Percentiles rank a stretch among this genome's conserved stretches.
These are phyloP conservation scores for Myotisia sp. DNA, from an alignment of 2,329 filamentous ascomycete species.

Conservation along the genomic window DNA sequence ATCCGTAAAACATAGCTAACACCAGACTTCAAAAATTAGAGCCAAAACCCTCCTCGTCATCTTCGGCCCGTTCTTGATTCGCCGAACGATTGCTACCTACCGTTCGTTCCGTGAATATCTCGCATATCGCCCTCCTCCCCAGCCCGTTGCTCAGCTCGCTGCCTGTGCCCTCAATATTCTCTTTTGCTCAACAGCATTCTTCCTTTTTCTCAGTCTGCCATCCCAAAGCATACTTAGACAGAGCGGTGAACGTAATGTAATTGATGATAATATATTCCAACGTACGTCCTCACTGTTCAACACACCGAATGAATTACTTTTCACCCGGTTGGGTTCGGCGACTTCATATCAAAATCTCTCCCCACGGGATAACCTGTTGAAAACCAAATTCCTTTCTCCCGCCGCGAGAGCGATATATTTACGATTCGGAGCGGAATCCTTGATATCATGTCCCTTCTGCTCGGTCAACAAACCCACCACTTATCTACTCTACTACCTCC, in stretches of 20 bases:
- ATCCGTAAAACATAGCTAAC: not conserved
- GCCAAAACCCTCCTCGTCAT: slow-evolving; percentile 31
- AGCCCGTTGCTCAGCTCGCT: slow-evolving; percentile 23
- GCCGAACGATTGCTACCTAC: slow-evolving; percentile 26
- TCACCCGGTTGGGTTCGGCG: slow-evolving; percentile 36
- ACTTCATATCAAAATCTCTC: slow-evolving; percentile 24
- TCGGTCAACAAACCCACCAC: slow-evolving; percentile 50
- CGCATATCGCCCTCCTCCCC: slow-evolving; percentile 23
- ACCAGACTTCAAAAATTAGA: slow-evolving; percentile 15
- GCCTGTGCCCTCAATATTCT: slow-evolving; percentile 34
- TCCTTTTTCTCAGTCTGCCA: slow-evolving; percentile 51
- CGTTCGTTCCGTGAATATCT: slow-evolving; percentile 22
- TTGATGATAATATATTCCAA: slow-evolving; percentile 52
- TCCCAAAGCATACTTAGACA: too few relatives aligned
- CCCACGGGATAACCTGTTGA: slow-evolving; percentile 47
- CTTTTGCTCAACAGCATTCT: slow-evolving; percentile 39
- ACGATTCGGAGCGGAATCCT: slow-evolving; percentile 59
- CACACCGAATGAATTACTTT: slow-evolving; percentile 71
- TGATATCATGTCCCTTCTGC: slow-evolving; percentile 74
- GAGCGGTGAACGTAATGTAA: not conserved
- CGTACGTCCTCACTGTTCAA: slow-evolving; percentile 68
- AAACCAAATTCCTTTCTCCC: slow-evolving; percentile 52
- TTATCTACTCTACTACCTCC: slow-evolving; percentile 70
- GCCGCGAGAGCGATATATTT: slow-evolving; percentile 70
- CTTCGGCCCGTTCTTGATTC: slow-evolving; percentile 29